Evolutionary conservation across 371 early-diverging fungal genomes (phyloP).

Genomic region (Lichtheimia hyalospora): DNA sequence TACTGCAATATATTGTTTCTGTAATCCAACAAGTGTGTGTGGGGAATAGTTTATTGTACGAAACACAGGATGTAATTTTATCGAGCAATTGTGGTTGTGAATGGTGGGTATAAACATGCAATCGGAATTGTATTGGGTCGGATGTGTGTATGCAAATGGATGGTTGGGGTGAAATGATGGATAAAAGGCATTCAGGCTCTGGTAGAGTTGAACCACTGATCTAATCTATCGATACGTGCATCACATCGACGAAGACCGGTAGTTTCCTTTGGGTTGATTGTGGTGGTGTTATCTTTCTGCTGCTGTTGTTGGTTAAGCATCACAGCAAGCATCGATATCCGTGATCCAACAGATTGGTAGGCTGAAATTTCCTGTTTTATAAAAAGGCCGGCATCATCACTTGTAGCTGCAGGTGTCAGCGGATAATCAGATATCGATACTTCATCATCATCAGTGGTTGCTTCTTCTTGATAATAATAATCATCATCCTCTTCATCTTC

Average conservation of each 20-base stretch:
- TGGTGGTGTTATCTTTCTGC: background rate
- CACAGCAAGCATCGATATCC: slow-evolving; percentile 11
- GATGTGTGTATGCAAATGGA: too few relatives aligned
- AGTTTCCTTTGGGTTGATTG: too few relatives aligned
- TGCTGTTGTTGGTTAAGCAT: slow-evolving; percentile 14
- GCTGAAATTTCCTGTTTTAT: slow-evolving; percentile 3
- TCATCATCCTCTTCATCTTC: background rate
- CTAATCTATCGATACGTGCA: too few relatives aligned
- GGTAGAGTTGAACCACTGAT: too few relatives aligned
- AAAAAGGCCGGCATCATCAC: slow-evolving; percentile 9
- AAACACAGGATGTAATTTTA: too few relatives aligned
- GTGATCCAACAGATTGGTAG: slow-evolving; percentile 6
- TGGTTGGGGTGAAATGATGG: background rate
- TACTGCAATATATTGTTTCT: too few relatives aligned
- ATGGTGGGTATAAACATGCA: too few relatives aligned
- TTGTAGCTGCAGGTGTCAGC: slow-evolving; percentile 1
- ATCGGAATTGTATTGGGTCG: too few relatives aligned
- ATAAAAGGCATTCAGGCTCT: slow-evolving; percentile 7
- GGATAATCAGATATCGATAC: slow-evolving; percentile 4
- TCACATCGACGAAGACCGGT: slow-evolving; percentile 7
- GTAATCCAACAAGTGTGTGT: too few relatives aligned
- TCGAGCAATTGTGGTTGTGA: too few relatives aligned
- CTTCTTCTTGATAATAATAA: background rate
- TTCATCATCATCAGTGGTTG: background rate
- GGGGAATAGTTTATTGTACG: too few relatives aligned